These are phyloP conservation scores for Lactarius hengduanensis DNA, from an alignment of 768 basidiomycete genomes.

Conservation along the genomic window DNA sequence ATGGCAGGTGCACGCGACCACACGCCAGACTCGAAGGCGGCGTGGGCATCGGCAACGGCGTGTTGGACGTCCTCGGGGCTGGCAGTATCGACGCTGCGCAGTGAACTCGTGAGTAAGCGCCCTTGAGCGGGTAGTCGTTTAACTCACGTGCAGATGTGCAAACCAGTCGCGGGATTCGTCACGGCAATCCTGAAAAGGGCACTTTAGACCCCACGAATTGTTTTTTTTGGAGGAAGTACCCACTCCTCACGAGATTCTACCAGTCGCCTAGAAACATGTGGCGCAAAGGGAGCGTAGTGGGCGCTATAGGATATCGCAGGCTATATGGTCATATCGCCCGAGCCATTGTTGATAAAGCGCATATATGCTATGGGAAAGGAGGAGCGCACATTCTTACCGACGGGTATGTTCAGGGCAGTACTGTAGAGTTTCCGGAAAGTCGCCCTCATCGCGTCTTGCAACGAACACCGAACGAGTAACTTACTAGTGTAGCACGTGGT, in stretches of 20 bases:
- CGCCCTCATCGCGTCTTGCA: conserved; percentile 12
- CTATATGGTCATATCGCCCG: conserved; percentile 4
- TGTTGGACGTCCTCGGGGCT: conserved; percentile 50
- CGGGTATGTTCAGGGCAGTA: not conserved
- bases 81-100: conserved; percentile 52
- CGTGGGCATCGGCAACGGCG: conserved; percentile 55
- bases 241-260: conserved; percentile 19
- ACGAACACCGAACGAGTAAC: not conserved
- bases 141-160: conserved; percentile 52
- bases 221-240: not conserved
- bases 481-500: not conserved
- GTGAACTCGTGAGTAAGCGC: not conserved
- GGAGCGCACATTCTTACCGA: conserved; percentile 4
- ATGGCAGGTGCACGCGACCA: conserved; percentile 67
- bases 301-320: conserved; percentile 9
- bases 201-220: no score
- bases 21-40: conserved; percentile 58
- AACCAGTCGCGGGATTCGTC: conserved; percentile 66
- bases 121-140: not conserved
- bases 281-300: conserved; percentile 20
- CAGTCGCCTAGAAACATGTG: not conserved
- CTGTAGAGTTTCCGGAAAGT: conserved; percentile 4
- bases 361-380: not conserved
- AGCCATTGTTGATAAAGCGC: not conserved
- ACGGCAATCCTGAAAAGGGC: conserved; percentile 47